Evolutionary conservation across 345 rosid genomes (phyloP), one percentile per base, ranked within the genome.

Genomic region (Hibiscus tridactylites): DNA sequence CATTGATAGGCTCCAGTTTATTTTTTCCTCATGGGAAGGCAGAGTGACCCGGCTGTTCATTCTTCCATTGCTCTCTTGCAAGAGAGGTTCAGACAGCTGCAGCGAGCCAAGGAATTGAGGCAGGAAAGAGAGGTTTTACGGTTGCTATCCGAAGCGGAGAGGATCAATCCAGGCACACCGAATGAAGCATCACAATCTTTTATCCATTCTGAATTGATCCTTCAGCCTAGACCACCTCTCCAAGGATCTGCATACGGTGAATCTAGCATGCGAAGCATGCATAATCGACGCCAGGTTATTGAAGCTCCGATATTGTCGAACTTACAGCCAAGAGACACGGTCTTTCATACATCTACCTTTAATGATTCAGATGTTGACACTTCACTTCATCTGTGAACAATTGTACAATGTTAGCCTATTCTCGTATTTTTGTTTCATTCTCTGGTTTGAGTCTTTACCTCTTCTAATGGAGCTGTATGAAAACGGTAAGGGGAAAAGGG

Each of bases 51-150:
- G 3, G 35, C 76, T 1, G 65, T 59, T 49, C 83, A 73, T 24
- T 79, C 83, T 75, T 82, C 87, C 73, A 84, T 82, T 56, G 79
- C 80, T 44, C 80, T 84, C n/a, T 54, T 82, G 76, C 88, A 78
- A 60, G 85, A 82, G 76, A 81, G 88, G 65, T 82, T 84, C 62
- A 82, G 72, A 58, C 71, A 77, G 77, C 31, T 82, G 62, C 75
- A 79, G 65, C 82, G 72, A 69, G 82, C 67, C 3, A 86, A 81
- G 75, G 83, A 77, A 77, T 79, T 76, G 80, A 84, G 85, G 58
- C 77, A 73, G 74, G 83, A 74, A 49, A 74, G 68, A 71, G 81
- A 80, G 64, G 74, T 61, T 54, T 53, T 78, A 16, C 35, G 65
- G 5, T 4, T 73, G 44, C 62, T 77, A 29, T 49, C 76, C 24